Conservation (phyloP, 805 yeast species). For the Blastobotrys chiropterorum region DNA sequence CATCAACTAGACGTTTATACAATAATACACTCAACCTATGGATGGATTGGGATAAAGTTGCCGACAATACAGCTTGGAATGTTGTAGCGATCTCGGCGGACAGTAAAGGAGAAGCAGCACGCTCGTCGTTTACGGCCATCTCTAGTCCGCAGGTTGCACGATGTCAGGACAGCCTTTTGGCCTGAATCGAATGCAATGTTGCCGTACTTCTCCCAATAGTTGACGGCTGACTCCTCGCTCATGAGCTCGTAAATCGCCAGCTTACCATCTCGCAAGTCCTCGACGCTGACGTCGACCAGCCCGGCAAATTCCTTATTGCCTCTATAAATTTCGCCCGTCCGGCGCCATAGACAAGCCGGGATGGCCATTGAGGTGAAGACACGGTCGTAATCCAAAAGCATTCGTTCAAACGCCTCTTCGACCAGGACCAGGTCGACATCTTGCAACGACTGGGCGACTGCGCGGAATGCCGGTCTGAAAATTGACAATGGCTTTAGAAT, state of each 20-base stretch:
- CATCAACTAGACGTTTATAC: no score
- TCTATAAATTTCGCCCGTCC: slow-evolving; percentile 92
- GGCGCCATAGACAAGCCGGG: slow-evolving; percentile 95
- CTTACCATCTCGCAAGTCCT: slow-evolving; percentile 86
- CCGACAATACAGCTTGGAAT: slow-evolving; percentile 96
- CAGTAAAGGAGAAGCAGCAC: slow-evolving; percentile 92
- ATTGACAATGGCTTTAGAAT: slow-evolving; percentile 79
- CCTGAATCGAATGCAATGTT: slow-evolving; percentile 94
- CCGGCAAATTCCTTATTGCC: slow-evolving; percentile 96
- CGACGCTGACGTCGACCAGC: slow-evolving; percentile 81
- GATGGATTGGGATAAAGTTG: slow-evolving; percentile 76
- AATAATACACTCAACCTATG: no score
- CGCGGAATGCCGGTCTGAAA: slow-evolving; percentile 88
- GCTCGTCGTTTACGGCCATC: slow-evolving; percentile 75
- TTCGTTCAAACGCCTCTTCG: slow-evolving; percentile 89
- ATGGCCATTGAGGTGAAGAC: slow-evolving; percentile 97
- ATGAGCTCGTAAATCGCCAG: slow-evolving; percentile 87
- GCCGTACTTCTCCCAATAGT: slow-evolving; percentile 96
- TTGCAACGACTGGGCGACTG: slow-evolving; percentile 81
- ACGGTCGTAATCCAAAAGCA: slow-evolving; percentile 87
- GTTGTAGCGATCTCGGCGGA: slow-evolving; percentile 84
- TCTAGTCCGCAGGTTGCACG: slow-evolving; percentile 78
- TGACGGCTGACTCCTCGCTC: slow-evolving; percentile 94
- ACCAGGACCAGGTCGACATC: slow-evolving; percentile 89
- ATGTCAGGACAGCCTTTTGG: slow-evolving; percentile 89